Evolutionary conservation across 345 rosid species (phyloP).

Genomic region (Murraya paniculata): DNA sequence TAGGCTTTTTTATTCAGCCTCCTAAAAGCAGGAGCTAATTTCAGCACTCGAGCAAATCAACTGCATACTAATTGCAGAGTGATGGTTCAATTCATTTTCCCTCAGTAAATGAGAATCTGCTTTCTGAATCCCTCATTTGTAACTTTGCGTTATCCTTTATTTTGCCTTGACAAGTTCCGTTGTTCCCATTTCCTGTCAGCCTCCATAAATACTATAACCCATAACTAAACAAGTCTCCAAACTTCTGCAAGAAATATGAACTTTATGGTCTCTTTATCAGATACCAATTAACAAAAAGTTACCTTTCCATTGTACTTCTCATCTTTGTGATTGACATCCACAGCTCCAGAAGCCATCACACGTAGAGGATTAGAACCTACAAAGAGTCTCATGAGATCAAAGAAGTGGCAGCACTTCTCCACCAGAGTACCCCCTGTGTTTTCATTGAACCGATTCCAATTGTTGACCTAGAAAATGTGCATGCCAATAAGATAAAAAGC

Average conservation of each 20-base stretch:
- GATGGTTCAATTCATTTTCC: not conserved
- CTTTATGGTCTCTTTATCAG: not conserved
- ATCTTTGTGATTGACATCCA: conserved; percentile 90
- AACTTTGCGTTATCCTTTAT: not conserved
- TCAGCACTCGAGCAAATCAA: not conserved
- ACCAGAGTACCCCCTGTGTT: conserved; percentile 94
- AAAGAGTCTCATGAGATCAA: conserved; percentile 90
- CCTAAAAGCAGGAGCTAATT: not conserved
- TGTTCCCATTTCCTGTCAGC: not conserved
- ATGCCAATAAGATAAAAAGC: conserved; percentile 11
- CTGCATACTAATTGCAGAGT: not conserved
- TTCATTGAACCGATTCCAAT: conserved; percentile 92
- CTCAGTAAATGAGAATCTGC: not conserved
- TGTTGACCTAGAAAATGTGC: conserved; percentile 52
- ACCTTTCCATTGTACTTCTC: conserved; percentile 91
- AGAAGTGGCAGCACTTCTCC: conserved; percentile 98
- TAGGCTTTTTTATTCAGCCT: not conserved
- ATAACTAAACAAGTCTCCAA: not conserved
- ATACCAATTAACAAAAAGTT: conserved; percentile 1
- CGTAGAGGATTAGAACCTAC: conserved; percentile 80
- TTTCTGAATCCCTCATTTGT: not conserved
- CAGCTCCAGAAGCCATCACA: conserved; percentile 93
- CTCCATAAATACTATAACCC: not conserved
- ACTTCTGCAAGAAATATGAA: not conserved
- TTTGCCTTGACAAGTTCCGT: not conserved